phyloP scores from a whole-genome alignment of 1,284 basidiomycete species.

The Ceratobasidium sp. region DNA sequence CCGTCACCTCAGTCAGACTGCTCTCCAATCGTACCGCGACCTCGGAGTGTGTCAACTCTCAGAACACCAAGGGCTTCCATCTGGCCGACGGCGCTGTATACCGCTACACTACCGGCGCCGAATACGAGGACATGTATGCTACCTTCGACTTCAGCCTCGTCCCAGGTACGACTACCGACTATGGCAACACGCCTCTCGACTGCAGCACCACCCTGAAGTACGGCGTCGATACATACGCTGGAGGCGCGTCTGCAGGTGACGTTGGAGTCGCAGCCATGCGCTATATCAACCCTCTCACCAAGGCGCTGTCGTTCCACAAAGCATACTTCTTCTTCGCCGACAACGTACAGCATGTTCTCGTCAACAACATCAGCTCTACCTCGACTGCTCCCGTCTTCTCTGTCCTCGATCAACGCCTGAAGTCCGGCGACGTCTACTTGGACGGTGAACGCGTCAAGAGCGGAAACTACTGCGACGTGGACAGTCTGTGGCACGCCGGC shows the following conservation, averaged over 20 bases:
- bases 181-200: slow-evolving; percentile 66
- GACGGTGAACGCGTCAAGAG: slow-evolving; percentile 58
- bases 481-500: slow-evolving; percentile 70
- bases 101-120: slow-evolving; percentile 73
- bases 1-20: slow-evolving; percentile 75
- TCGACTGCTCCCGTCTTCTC: slow-evolving; percentile 68
- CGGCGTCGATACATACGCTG: slow-evolving; percentile 72
- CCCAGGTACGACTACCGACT: slow-evolving; percentile 76
- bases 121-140: slow-evolving; percentile 77
- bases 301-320: slow-evolving; percentile 72
- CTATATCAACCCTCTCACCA: slow-evolving; percentile 67
- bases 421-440: slow-evolving; percentile 63
- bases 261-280: slow-evolving; percentile 72
- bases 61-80: slow-evolving; percentile 77
- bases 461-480: slow-evolving; percentile 56
- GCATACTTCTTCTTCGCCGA: slow-evolving; percentile 78
- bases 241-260: slow-evolving; percentile 70
- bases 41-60: slow-evolving; percentile 73
- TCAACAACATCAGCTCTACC: slow-evolving; percentile 65
- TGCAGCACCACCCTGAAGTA: slow-evolving; percentile 61
- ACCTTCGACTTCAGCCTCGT: slow-evolving; percentile 82
- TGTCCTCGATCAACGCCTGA: slow-evolving; percentile 74
- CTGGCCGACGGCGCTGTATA: slow-evolving; percentile 74
- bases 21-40: slow-evolving; percentile 73
- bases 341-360: slow-evolving; percentile 73